Base-by-base conservation (phyloP, 768 basidiomycete species). In the Kwoniella europaea region DNA sequence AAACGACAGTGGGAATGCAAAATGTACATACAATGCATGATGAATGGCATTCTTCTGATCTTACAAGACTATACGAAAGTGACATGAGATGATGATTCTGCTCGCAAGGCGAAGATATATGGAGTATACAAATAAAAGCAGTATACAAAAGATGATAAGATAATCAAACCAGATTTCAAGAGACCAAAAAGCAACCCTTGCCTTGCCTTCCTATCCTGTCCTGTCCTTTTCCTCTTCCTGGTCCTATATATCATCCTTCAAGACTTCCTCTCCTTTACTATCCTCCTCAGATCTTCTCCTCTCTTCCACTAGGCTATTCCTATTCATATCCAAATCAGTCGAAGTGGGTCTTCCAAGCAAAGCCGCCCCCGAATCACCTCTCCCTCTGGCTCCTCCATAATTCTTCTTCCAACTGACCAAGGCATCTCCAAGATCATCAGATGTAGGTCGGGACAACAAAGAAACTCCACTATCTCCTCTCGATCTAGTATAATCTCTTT, bases 401-500 rank as follows among this genome's bases (percentile, higher is more conserved):
- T 65, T 61, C 24, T 56, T 70, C 56, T 70, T 70, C 68, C 68
- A 70, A 15, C 63, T 54, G 10, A 43, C 41, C 13, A 67, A 42
- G 22, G 65, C 65, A 56, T 44, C 43, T 10, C 67, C 67, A 4
- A 68, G 12, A 63, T 61, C 68, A n/a, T 56, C 41, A 15, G 15
- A 27, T 16, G 43, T 62, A 3, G 79, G 79, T 57, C 75, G 63
- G 35, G 71, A 73, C 43, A 80, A 64, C 52, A 78, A 67, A 1
- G 79, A 77, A 41, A 77, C 79, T 12, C 76, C 71, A 10, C 73
- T 75, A 55, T 80, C 79, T 20, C 79, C 79, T 46, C 79, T 67
- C 16, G 59, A 56, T 29, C 68, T 57, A 7, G 46, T 61, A 60
- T 70, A 70, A 13, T 70, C 68, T 42, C 68, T 57, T 20, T 62